Evolutionary conservation across 441 rosid species (phyloP), one percentile per base, ranked within the genome.

Genomic region (Biscutella laevigata): DNA sequence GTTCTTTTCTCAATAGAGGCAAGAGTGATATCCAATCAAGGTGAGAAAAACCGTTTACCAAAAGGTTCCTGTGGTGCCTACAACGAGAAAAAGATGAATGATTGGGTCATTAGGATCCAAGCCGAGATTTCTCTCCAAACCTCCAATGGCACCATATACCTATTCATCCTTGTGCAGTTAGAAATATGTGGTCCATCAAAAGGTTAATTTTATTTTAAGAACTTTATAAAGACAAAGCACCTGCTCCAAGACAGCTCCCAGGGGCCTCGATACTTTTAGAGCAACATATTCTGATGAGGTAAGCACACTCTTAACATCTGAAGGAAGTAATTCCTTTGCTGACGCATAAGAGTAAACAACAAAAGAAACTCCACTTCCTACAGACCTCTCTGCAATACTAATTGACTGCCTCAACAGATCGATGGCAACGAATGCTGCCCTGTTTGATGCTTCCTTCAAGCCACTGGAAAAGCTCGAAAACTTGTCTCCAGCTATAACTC

Each of bases 61-160:
- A 68, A 88, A 71, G 66, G 88, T 64, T 42, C 85, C 75, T 38
- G 95, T 77, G 58, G 83, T 71, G 64, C 95, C 87, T 36, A 84
- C 59, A 49, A 83, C 53, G 57, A 86, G 82, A 69, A 75, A 50
- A 56, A 86, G 79, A 28, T 84, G 80, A 68, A 94, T 72, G 47
- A 88, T 27, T 34, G 95, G 99, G 77, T 88, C 99, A 66, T 73
- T 80, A 37, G 99, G 85, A 74, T 86, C 72, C 74, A 88, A 69
- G 40, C 97, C 95, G 33, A 88, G 40, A 58, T 61, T 77, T 73
- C 77, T 82, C 75, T 88, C 97, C 76, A 86, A 48, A 61, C 62
- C 83, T 70, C 76, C 88, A 66, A 86, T 61, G 48, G 77, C 76
- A 56, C 54, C 22, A 42, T 67, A 86, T 45, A 78, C 81, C 99